Evolutionary conservation across 1,284 basidiomycete species (phyloP).

Genomic region (Rhodofomes roseus): DNA sequence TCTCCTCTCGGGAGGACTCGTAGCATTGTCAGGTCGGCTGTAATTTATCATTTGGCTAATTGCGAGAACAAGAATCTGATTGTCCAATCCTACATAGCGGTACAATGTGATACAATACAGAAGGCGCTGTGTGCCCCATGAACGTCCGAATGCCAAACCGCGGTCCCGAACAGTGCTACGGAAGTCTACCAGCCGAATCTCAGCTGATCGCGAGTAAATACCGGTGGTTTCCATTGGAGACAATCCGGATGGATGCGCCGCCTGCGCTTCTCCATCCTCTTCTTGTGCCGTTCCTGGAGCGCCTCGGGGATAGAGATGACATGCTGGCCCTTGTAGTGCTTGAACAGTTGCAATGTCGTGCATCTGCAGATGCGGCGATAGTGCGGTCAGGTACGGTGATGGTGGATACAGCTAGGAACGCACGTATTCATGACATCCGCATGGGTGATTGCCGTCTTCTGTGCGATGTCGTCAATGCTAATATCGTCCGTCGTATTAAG

Average conservation of each 20-base stretch:
- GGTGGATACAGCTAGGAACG: conserved; percentile 33
- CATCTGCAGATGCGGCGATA: conserved; percentile 50
- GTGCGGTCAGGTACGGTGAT: neutral
- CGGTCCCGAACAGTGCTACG: conserved; percentile 6
- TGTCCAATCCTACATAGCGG: neutral
- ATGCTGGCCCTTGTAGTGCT: conserved; percentile 94
- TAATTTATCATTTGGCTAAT: neutral
- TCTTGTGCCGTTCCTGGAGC: conserved; percentile 89
- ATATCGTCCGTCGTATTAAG: conserved; percentile 75
- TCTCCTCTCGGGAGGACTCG: conserved; percentile 4
- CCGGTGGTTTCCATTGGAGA: conserved; percentile 92
- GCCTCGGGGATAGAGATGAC: conserved; percentile 91
- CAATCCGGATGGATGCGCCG: conserved; percentile 78
- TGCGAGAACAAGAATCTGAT: neutral
- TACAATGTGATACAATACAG: conserved; percentile 17
- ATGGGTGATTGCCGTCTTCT: conserved; percentile 95
- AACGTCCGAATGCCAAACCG: neutral
- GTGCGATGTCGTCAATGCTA: conserved; percentile 96
- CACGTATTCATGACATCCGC: conserved; percentile 98
- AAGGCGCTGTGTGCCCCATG: neutral
- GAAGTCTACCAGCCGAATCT: conserved; percentile 75
- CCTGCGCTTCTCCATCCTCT: conserved; percentile 76
- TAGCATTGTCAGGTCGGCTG: neutral
- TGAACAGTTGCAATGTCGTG: conserved; percentile 92
- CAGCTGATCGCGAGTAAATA: conserved; percentile 87